Evolutionary conservation across 2,329 filamentous ascomycete genomes (phyloP).

Genomic region (Pseudogymnoascus destructans): DNA sequence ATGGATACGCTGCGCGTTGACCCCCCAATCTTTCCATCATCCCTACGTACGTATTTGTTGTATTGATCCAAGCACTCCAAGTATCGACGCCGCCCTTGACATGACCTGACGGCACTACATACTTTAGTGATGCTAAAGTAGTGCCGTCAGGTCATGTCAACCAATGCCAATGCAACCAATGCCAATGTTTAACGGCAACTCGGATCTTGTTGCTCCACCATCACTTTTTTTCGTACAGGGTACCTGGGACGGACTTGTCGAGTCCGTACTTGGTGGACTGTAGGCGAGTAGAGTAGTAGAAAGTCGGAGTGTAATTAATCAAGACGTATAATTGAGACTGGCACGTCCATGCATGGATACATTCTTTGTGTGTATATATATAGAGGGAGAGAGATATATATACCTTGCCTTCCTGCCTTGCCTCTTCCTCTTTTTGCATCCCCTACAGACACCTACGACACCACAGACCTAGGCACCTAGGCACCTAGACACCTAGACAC

Average conservation of each 20-base stretch:
- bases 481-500: not conserved
- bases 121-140: not conserved
- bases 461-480: not conserved
- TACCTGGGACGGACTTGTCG: not conserved
- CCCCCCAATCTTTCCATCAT: not conserved
- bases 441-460: not conserved
- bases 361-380: not conserved
- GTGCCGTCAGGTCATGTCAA: not conserved
- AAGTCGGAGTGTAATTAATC: not conserved
- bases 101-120: too few relatives aligned
- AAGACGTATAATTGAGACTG: not conserved
- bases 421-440: not conserved
- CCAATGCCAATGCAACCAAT: constrained; percentile 1
- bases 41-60: not conserved
- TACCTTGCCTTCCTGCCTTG: not conserved
- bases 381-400: not conserved
- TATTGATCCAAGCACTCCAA: not conserved
- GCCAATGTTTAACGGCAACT: not conserved
- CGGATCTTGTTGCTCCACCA: not conserved
- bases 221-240: not conserved
- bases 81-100: constrained; percentile 2
- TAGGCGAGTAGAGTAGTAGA: not conserved
- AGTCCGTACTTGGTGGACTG: not conserved
- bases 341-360: not conserved
- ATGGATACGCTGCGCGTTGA: not conserved